Conservation (phyloP, 345 rosid genomes). For the Eutrema heterophyllum region DNA sequence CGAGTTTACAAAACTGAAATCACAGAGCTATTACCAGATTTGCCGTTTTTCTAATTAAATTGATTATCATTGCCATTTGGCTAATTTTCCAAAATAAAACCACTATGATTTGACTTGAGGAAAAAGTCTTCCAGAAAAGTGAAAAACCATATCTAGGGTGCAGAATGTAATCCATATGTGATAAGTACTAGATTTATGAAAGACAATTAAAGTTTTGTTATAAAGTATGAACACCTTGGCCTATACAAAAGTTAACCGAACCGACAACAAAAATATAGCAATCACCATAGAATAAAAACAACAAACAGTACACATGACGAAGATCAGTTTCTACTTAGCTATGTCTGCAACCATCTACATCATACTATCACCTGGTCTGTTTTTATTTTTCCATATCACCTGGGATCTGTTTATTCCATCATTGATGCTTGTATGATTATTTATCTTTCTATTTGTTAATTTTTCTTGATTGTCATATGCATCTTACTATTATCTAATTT, state of each 20-base stretch:
- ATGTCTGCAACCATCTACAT: not conserved
- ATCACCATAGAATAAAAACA: not conserved
- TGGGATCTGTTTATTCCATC: not conserved
- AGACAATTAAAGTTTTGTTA: too few species aligned
- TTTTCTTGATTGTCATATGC: not conserved
- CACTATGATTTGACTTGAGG: not conserved
- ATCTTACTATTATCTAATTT: not conserved
- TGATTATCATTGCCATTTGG: not conserved
- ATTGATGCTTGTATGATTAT: not conserved
- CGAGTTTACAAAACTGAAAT: too few species aligned
- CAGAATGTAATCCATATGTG: not conserved
- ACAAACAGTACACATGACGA: not conserved
- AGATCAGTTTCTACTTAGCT: not conserved
- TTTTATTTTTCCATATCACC: not conserved
- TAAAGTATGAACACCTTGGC: too few species aligned
- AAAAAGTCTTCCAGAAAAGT: not conserved
- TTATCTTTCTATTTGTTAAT: not conserved
- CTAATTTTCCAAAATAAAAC: not conserved
- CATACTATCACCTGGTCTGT: conserved; percentile 1
- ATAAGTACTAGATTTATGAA: too few species aligned
- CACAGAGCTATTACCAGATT: not conserved
- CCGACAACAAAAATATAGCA: not conserved
- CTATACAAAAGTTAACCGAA: not conserved
- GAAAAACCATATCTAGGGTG: not conserved
- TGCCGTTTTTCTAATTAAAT: too few species aligned